Percentiles rank a stretch among this genome's conserved stretches.
These are phyloP conservation scores for Amanita inopinata DNA, from an alignment of 768 basidiomycete genomes.

Conservation along the genomic window DNA sequence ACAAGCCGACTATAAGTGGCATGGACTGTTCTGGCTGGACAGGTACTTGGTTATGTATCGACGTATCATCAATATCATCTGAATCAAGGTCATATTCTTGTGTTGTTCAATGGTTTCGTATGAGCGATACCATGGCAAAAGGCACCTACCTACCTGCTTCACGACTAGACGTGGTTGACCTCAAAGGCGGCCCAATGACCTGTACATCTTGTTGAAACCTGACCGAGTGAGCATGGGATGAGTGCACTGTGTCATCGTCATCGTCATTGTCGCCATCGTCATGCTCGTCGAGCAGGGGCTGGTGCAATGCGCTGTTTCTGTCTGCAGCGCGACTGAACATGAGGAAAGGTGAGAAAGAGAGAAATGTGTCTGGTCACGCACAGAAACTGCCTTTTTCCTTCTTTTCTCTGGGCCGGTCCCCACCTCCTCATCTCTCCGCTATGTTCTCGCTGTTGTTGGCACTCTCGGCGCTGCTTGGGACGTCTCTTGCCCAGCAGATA, in stretches of 20 bases:
- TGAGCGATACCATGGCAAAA: constrained; percentile 2
- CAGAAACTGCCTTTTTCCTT: no score
- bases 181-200: constrained; percentile 55
- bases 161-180: constrained; percentile 67
- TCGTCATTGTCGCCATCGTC: constrained; percentile 43
- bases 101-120: neutral
- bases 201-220: constrained; percentile 63
- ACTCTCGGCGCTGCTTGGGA: constrained; percentile 8
- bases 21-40: constrained; percentile 43
- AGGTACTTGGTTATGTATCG: constrained; percentile 21
- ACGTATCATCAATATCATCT: constrained; percentile 64
- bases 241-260: constrained; percentile 23
- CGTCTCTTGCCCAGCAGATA: constrained; percentile 18
- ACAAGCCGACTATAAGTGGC: constrained; percentile 73
- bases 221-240: constrained; percentile 33
- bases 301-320: constrained; percentile 23
- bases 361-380: no score
- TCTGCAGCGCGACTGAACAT: constrained; percentile 24
- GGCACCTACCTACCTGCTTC: constrained; percentile 61
- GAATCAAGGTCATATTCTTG: constrained; percentile 78
- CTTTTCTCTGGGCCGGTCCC: constrained; percentile 10
- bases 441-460: constrained; percentile 3
- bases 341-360: neutral
- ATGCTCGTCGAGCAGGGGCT: constrained; percentile 43
- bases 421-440: no score